Evolutionary conservation across 2,329 filamentous ascomycete species (phyloP), one percentile per base, ranked within the genome.

Genomic region (Chlorencoelia australis): DNA sequence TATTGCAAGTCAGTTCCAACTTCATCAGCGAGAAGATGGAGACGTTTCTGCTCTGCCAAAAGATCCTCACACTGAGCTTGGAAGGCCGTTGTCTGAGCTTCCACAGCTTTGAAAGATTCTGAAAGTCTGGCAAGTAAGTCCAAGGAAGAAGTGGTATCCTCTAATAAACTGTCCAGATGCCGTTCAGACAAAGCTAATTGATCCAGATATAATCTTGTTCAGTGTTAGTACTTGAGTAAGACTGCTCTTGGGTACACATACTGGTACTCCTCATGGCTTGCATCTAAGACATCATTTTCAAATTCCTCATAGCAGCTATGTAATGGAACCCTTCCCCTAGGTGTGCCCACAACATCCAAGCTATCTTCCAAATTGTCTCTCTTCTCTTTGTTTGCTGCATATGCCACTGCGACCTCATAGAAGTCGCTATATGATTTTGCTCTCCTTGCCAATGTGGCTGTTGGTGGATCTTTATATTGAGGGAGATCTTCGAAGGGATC

Each of bases 1-100:
- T 94, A 95, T 54, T 88, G 79, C n/a, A 95, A 66, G 50, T 95
- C 93, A 16, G 84, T 82, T 17, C 84, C 81, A 39, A 98, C 81
- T 40, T 87, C 80, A 47, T 93, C 76, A 3, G 87, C 86, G 27
- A 98, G 70, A 46, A 71, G 73, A 43, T 84, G 78, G 26, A 95
- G 69, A 16, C 83, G 76, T 50, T 72, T 75, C 61, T 96, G 87
- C 51, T 94, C 88, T 1, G 73, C 68, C 19, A 96, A 65, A 2
- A 98, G 69, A 39, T 85, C 82, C 55, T 95, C 86, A 60, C 91
- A 98, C 59, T 94, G 87, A 30, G 81, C 76, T 56, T 88, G 84
- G 64, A 98, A 96, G 10, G 82, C 80, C n/a, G 82, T 84, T 0
- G 91, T 98, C 62, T 96, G 89, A 7, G 74, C 68, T 51, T 95